A percentile compares a stretch with the other conserved stretches of the same genome.
These are phyloP conservation scores for Phyllachora maydis DNA, from an alignment of 2,329 filamentous ascomycete genomes.

Conservation along the genomic window DNA sequence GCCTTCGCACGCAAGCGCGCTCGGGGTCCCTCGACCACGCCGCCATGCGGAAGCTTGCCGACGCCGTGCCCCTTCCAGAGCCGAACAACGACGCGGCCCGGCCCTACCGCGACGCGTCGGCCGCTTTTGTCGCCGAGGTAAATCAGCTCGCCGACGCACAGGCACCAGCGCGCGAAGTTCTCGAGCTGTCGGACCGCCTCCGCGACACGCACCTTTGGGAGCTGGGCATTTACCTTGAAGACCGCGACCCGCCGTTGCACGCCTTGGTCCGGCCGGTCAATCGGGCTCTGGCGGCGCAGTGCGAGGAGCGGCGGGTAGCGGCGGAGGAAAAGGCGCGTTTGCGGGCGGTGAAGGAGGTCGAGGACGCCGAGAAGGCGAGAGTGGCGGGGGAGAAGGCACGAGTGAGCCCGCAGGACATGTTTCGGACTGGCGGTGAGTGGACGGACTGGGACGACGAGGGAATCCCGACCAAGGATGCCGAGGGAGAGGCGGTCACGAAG, in stretches of 20 bases:
- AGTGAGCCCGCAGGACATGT: slow-evolving; percentile 31
- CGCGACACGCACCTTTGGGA: slow-evolving; percentile 68
- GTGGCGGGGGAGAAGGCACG: slow-evolving; percentile 41
- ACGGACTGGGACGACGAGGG: slow-evolving; percentile 69
- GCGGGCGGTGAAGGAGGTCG: no score
- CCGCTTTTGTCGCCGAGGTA: no score
- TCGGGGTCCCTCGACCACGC: slow-evolving; percentile 27
- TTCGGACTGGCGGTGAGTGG: slow-evolving; percentile 35
- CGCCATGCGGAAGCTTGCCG: no score
- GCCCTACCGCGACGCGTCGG: no score
- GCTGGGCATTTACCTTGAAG: slow-evolving; percentile 73
- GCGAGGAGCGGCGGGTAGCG: no score
- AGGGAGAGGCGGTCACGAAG: slow-evolving; percentile 67
- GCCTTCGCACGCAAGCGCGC: slow-evolving; percentile 33
- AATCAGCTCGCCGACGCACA: no score
- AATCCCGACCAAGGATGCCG: slow-evolving; percentile 54
- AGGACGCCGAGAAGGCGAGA: slow-evolving; percentile 34
- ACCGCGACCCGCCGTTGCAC: no score
- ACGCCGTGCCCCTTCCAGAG: no score
- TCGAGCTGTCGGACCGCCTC: slow-evolving; percentile 59
- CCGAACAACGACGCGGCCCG: no score
- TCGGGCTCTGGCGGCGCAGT: no score
- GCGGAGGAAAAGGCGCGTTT: slow-evolving; percentile 37
- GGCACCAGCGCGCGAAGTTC: no score
- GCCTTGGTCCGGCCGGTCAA: no score